Evolutionary conservation across 2,329 filamentous ascomycete species (phyloP).

Genomic region (Colletotrichum chrysophilum): DNA sequence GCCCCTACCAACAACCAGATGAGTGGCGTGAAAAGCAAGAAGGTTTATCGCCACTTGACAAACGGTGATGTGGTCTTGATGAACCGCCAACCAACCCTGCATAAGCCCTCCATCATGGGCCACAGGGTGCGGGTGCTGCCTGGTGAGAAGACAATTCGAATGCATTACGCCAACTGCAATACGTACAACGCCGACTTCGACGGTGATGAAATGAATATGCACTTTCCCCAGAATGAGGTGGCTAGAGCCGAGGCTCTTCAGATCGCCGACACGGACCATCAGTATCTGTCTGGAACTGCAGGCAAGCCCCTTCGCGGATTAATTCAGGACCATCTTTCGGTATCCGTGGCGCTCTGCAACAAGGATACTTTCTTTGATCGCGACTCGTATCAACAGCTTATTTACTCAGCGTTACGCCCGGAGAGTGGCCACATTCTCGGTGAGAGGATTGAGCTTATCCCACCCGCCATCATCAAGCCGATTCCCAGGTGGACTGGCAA

Average conservation of each 20-base stretch:
- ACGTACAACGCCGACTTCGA: constrained; percentile 99
- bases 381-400: constrained; percentile 89
- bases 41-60: constrained; percentile 93
- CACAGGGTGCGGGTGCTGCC: constrained; percentile 91
- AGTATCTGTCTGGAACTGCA: constrained; percentile 92
- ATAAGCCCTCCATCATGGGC: constrained; percentile 99
- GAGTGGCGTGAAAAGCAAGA: constrained; percentile 85
- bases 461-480: constrained; percentile 84
- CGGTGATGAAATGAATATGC: constrained; percentile 99
- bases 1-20: constrained; percentile 79
- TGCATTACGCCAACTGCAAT: constrained; percentile 99
- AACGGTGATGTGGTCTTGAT: constrained; percentile 98
- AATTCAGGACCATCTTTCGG: constrained; percentile 98
- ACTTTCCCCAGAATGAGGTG: constrained; percentile 97
- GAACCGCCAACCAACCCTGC: constrained; percentile 97
- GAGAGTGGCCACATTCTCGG: constrained; percentile 88
- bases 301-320: constrained; percentile 93
- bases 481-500: constrained; percentile 91
- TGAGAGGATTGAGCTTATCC: constrained; percentile 80
- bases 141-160: constrained; percentile 95
- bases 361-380: constrained; percentile 90
- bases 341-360: constrained; percentile 88
- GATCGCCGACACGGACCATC: constrained; percentile 95
- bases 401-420: constrained; percentile 88
- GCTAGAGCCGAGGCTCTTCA: constrained; percentile 91